These are phyloP conservation scores for Volvox carteri DNA, from an alignment of 163 green algal genomes.

Conservation along the genomic window DNA sequence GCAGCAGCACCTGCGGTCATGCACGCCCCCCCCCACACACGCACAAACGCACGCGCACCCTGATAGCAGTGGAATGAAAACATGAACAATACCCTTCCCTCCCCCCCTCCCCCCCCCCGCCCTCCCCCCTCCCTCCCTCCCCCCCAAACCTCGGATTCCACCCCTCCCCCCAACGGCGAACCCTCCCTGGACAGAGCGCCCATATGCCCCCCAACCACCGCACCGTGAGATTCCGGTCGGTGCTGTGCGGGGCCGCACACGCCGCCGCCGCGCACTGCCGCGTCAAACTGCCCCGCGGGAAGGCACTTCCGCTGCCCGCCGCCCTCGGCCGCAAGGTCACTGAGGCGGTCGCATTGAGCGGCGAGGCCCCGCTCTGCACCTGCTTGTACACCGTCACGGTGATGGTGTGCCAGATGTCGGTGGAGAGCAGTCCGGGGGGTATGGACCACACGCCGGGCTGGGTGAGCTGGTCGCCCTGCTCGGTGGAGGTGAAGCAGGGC, in stretches of 20 bases:
- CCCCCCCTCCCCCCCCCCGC: background rate
- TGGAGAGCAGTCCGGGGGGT: background rate
- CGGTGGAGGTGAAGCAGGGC: constrained; percentile 17
- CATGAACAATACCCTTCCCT: too few species aligned
- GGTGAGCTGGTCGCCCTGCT: background rate
- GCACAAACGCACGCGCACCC: too few species aligned
- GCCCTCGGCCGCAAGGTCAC: constrained; percentile 34
- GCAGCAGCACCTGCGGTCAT: constrained; percentile 8
- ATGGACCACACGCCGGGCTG: background rate
- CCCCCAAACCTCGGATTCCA: too few species aligned
- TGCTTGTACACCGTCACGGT: constrained; percentile 39
- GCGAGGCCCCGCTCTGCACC: background rate
- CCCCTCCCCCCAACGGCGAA: too few species aligned
- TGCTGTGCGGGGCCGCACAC: constrained; percentile 35
- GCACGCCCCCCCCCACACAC: too few species aligned
- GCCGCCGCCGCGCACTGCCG: constrained; percentile 30
- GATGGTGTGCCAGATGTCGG: constrained; percentile 29
- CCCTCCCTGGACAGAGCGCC: too few species aligned
- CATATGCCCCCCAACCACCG: too few species aligned
- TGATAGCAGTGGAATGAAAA: too few species aligned
- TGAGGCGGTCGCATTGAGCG: constrained; percentile 4
- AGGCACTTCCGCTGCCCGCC: constrained; percentile 3
- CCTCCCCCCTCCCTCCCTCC: background rate
- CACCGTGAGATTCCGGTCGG: constrained; percentile 29
- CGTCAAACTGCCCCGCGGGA: constrained; percentile 10